Evolutionary conservation across 2,329 filamentous ascomycete genomes (phyloP).

Genomic region (Hypoxylon sp.): DNA sequence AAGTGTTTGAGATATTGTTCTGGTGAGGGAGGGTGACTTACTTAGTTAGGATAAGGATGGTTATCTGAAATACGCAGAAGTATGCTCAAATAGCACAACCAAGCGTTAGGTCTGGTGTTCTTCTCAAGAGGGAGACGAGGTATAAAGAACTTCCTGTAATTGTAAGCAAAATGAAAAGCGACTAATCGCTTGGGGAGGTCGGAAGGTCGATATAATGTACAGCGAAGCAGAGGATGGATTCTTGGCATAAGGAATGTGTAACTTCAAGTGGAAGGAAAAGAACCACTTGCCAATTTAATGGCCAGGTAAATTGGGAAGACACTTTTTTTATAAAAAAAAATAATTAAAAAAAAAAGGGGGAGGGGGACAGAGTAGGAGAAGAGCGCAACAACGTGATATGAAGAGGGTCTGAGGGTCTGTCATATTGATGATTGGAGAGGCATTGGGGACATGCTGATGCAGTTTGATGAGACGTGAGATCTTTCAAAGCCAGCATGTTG

Average conservation of each 20-base stretch:
- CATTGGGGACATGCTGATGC: background rate
- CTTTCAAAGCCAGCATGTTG: background rate
- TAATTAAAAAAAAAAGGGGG: too few species aligned
- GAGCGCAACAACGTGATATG: background rate
- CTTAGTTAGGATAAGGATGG: slow-evolving; percentile 13
- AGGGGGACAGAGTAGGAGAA: background rate
- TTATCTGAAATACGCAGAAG: slow-evolving; percentile 26
- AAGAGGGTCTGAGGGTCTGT: background rate
- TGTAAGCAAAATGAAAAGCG: slow-evolving; percentile 9
- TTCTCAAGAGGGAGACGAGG: background rate
- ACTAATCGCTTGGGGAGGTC: background rate
- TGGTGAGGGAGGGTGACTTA: background rate
- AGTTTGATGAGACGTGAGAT: background rate
- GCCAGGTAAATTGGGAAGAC: background rate
- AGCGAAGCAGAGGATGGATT: background rate
- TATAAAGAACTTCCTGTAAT: background rate
- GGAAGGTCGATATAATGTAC: background rate
- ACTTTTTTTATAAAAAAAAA: too few species aligned
- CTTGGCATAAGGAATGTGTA: background rate
- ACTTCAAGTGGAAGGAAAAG: background rate
- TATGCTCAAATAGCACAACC: slow-evolving; percentile 29
- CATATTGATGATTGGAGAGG: background rate
- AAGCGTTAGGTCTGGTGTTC: slow-evolving; percentile 1
- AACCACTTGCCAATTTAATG: background rate
- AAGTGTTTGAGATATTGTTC: background rate